Base-by-base conservation (phyloP, 2,329 filamentous ascomycete species). In the Fusarium fujikuroi region DNA sequence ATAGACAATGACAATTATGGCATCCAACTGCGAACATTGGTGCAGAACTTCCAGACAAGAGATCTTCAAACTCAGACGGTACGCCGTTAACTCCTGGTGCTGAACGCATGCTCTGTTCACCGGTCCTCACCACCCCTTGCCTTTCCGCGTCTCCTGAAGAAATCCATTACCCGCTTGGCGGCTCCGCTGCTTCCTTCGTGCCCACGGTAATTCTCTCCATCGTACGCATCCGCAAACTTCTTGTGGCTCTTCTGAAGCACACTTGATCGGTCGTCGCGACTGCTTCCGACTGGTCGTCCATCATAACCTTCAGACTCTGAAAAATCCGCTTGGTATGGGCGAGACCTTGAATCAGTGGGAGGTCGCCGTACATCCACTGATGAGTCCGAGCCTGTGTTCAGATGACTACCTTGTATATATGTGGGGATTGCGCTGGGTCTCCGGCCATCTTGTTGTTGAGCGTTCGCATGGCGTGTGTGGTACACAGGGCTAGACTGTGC, bases 81-180 rank as follows among this genome's bases (percentile, higher is more conserved):
- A 74, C 74, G 70, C 74, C 75, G 40, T 66, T 59, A 76, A 76
- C 74, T 75, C 75, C 72, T 63, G 61, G 59, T 75, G 64, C 67
- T 66, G 60, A 58, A 57, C 49, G 63, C 58, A 73, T 66, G 60
- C 57, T 64, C 70, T 66, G 63, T 63, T 79, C 73, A 89, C 84
- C 87, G 86, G 76, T 86, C 83, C 69, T 90, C 88, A 42, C 87
- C 87, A 63, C 87, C 89, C 79, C 92, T 87, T 76, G 92, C 93
- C 84, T 92, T 94, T 63, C 93, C 94, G 80, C 95, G 90, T 81
- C 95, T 89, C 77, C 96, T 89, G 86, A 99, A 99, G 83, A 98
- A 97, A 84, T 99, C 95, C 95, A 99, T 98, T 43, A 99, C 96
- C 80, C 94, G 91, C 81, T 95, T 92, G 19, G 95, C 95, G 7